Evolutionary conservation across 331 rosid species (phyloP).

Genomic region (Pyracantha coccinea): DNA sequence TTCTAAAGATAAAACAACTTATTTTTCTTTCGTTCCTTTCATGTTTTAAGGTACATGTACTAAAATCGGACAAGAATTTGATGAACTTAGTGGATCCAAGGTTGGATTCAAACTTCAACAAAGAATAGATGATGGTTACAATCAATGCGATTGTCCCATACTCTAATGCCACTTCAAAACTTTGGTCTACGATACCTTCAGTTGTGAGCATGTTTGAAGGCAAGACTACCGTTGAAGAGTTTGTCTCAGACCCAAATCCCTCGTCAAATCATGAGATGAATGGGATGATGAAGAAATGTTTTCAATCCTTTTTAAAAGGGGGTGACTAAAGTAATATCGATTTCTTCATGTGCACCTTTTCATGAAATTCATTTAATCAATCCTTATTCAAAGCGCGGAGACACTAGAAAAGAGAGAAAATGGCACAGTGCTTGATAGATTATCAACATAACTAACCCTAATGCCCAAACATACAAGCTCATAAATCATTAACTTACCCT

Average conservation of each 20-base stretch:
- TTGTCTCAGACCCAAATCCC: constrained; percentile 14
- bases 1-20: too few relatives aligned
- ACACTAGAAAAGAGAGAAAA: neutral
- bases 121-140: constrained; percentile 31
- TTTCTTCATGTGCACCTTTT: too few relatives aligned
- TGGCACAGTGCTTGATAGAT: neutral
- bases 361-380: too few relatives aligned
- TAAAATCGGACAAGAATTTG: constrained; percentile 37
- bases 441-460: too few relatives aligned
- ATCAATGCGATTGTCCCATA: constrained; percentile 55
- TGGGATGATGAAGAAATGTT: too few relatives aligned
- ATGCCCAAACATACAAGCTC: too few relatives aligned
- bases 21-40: neutral
- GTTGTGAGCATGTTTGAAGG: constrained; percentile 73
- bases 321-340: too few relatives aligned
- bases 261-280: too few relatives aligned
- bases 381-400: too few relatives aligned
- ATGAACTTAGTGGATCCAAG: constrained; percentile 60
- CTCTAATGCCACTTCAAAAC: constrained; percentile 31
- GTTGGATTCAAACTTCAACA: constrained; percentile 26
- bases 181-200: constrained; percentile 47
- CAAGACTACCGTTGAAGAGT: constrained; percentile 16
- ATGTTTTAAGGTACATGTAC: constrained; percentile 31
- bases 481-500: too few relatives aligned
- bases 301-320: too few relatives aligned